A percentile compares a stretch with the other conserved stretches of the same genome.
phyloP scores from a whole-genome alignment of 2,329 filamentous ascomycete species.

The Penicillium hordei region DNA sequence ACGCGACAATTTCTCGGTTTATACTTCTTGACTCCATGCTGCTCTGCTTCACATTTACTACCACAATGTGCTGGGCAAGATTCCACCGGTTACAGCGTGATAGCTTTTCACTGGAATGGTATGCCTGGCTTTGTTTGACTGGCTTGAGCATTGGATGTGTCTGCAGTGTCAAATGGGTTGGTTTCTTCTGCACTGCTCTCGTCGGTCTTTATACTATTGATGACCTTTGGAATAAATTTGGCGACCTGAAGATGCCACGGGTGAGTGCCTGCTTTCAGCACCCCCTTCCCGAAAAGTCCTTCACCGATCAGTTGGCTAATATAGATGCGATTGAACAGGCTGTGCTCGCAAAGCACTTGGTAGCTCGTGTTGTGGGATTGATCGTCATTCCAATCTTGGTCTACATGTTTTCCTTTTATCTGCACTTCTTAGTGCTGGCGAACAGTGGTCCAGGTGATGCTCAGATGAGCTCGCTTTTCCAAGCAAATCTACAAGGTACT shows the following conservation, averaged over 20 bases:
- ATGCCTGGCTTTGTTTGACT: slow-evolving; percentile 88
- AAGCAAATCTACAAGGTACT: slow-evolving; percentile 91
- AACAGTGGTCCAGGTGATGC: slow-evolving; percentile 94
- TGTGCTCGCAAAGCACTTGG: slow-evolving; percentile 73
- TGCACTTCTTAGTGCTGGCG: slow-evolving; percentile 92
- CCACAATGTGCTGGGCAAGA: slow-evolving; percentile 93
- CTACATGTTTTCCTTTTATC: slow-evolving; percentile 92
- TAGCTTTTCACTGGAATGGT: slow-evolving; percentile 91
- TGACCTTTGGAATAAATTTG: slow-evolving; percentile 98
- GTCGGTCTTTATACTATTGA: slow-evolving; percentile 95
- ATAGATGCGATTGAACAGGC: slow-evolving; percentile 46
- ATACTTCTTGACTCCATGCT: slow-evolving; percentile 99
- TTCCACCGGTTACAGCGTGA: slow-evolving; percentile 86
- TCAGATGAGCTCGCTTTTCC: slow-evolving; percentile 99
- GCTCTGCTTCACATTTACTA: slow-evolving; percentile 96
- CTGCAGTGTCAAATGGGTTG: slow-evolving; percentile 97
- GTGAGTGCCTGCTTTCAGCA: slow-evolving; percentile 46
- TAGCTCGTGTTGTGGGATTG: slow-evolving; percentile 76
- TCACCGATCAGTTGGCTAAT: slow-evolving; percentile 1
- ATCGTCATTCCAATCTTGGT: slow-evolving; percentile 87
- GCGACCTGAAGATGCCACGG: slow-evolving; percentile 85
- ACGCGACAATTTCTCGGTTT: slow-evolving; percentile 97
- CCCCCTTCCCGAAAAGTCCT: background rate
- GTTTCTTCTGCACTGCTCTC: slow-evolving; percentile 89
- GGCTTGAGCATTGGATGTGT: slow-evolving; percentile 96